Evolutionary conservation across 257 asterid genomes (phyloP).

Genomic region (Solanum stenotomum): DNA sequence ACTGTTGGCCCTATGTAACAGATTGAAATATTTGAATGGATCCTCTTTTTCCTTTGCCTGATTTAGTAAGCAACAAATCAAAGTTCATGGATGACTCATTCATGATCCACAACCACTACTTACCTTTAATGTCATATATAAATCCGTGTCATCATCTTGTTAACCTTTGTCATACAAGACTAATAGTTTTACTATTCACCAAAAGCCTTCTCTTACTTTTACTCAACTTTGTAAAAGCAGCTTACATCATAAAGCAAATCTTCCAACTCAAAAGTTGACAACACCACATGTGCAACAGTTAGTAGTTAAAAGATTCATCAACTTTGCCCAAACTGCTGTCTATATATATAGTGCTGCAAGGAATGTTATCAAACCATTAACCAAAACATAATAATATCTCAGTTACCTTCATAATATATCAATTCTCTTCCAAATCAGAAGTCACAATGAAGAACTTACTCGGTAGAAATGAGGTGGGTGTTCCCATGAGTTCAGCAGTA

Average conservation of each 20-base stretch:
- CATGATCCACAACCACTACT: not conserved
- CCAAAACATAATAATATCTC: not conserved
- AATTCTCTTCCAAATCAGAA: not conserved
- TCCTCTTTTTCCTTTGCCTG: not conserved
- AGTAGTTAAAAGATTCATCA: not conserved
- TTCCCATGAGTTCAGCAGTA: not conserved
- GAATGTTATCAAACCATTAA: not conserved
- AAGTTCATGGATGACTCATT: not conserved
- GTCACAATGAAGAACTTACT: slow-evolving; percentile 1
- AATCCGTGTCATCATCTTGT: not conserved
- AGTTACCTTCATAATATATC: not conserved
- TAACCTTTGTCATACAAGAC: not conserved
- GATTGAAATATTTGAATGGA: not conserved
- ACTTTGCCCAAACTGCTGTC: not conserved
- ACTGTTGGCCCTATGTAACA: not conserved
- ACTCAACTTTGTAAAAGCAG: not conserved
- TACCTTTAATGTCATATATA: not conserved
- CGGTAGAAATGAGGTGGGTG: not conserved
- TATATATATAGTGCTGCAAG: not conserved
- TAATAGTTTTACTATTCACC: not conserved
- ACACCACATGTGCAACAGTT: not conserved
- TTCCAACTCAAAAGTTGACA: not conserved
- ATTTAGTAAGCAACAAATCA: not conserved
- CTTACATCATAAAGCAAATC: not conserved
- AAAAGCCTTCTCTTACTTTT: not conserved